Evolutionary conservation across 768 basidiomycete genomes (phyloP), one percentile per base, ranked within the genome.

Genomic region (Clitopilus hobsonii): DNA sequence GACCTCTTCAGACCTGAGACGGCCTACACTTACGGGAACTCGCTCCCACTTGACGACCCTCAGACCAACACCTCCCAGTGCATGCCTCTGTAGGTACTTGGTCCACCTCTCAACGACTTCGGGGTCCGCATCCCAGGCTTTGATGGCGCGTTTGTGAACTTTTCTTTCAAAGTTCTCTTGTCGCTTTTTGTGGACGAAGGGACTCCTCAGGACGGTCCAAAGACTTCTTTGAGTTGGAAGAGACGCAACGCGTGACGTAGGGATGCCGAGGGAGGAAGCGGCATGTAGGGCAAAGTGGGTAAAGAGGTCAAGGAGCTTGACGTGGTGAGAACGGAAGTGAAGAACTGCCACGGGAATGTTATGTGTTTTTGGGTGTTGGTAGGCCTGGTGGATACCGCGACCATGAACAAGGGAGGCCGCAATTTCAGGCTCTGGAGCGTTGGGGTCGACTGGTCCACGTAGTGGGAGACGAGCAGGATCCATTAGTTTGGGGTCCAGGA

Each of bases 121-220:
- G 2, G 81, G 73, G 63, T 94, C 80, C 16, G 94, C 84, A 69
- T 98, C 96, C 79, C 83, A 98, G 0, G 94, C 90, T 70, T 94
- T 95, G 71, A 98, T 84, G 32, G 81, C 81, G 10, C 95, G 82
- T 65, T 89, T 91, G 65, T 95, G 89, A 52, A 87, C 85, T 62
- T 76, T 81, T 24, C 91, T 76, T 67, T 94, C 88, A 67, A 96
- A 98, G 71, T 98, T 98, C 75, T 98, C 94, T 70, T 98, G 94
- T 16, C 81, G 75, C 71, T 96, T 97, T 66, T 98, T 98, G 69
- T 95, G 88, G 5, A 83, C 86, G 66, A 98, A 98, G 8, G 96
- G 95, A 3, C 84, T 81, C 29, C 87, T 82, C 7, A 80, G 77
- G 16, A 97, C 94, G 0, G 96, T 97, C 86, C 91, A 92, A 8